Percentiles rank a stretch among this genome's conserved stretches.
phyloP scores from a whole-genome alignment of 345 rosid genomes.

The Melaleuca quinquenervia region DNA sequence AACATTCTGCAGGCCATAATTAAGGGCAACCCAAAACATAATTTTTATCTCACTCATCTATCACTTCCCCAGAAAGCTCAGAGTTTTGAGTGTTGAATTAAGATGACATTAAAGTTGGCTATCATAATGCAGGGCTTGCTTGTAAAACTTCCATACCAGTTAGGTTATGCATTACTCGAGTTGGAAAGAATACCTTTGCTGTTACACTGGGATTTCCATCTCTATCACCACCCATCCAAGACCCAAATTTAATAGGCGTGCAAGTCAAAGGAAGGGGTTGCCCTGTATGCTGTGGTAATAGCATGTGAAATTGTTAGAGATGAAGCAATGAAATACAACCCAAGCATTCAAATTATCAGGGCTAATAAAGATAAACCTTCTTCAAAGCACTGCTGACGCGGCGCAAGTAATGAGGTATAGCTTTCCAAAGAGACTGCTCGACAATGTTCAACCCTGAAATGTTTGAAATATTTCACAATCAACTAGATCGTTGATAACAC shows the following conservation, averaged over 20 bases:
- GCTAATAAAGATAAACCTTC: conserved; percentile 35
- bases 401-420: conserved; percentile 82
- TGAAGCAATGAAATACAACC: not conserved
- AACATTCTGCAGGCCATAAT: not conserved
- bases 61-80: not conserved
- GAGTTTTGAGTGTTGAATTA: not conserved
- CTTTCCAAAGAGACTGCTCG: conserved; percentile 98
- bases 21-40: not conserved
- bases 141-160: not conserved
- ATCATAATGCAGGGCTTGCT: not conserved
- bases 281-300: conserved; percentile 51
- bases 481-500: not conserved
- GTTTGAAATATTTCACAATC: not conserved
- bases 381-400: conserved; percentile 86
- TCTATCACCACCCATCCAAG: conserved; percentile 99
- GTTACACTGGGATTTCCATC: conserved; percentile 97
- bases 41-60: not conserved
- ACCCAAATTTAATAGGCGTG: conserved; percentile 85
- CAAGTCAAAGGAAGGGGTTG: conserved; percentile 80
- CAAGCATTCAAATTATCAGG: not conserved
- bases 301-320: not conserved
- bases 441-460: conserved; percentile 80
- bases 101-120: not conserved
- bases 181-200: conserved; percentile 47
- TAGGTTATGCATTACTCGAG: not conserved